Evolutionary conservation across 352 stramenopile genomes (phyloP).

Genomic region (Pseudoperonospora humuli): DNA sequence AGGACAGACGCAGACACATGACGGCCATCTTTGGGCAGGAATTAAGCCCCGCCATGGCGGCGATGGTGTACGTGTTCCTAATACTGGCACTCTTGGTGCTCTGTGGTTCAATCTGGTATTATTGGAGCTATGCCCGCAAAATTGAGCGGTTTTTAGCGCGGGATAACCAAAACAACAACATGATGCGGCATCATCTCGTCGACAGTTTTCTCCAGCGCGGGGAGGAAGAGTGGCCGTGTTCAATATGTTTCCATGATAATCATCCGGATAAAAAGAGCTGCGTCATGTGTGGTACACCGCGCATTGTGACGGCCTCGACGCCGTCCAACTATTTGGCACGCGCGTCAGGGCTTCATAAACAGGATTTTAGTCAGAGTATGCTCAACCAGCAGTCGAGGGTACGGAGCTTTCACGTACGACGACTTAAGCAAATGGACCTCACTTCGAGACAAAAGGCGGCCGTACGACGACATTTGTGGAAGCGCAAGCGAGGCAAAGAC

Average conservation of each 20-base stretch:
- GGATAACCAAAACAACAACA: slow-evolving; percentile 86
- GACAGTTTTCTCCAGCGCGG: slow-evolving; percentile 77
- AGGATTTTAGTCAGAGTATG: slow-evolving; percentile 59
- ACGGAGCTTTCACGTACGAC: slow-evolving; percentile 75
- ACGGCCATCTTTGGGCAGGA: slow-evolving; percentile 77
- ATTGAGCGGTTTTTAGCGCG: slow-evolving; percentile 78
- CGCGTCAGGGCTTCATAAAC: slow-evolving; percentile 64
- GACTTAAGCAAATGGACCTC: slow-evolving; percentile 82
- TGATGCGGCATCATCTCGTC: slow-evolving; percentile 81
- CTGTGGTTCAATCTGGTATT: slow-evolving; percentile 74
- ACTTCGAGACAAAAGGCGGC: slow-evolving; percentile 73
- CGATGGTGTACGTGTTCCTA: slow-evolving; percentile 73
- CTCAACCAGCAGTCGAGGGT: slow-evolving; percentile 78
- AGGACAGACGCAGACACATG: no score
- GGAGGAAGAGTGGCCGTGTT: slow-evolving; percentile 78
- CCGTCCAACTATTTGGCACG: slow-evolving; percentile 46
- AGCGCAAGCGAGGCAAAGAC: slow-evolving; percentile 60
- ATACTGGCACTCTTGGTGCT: slow-evolving; percentile 62
- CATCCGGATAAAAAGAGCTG: slow-evolving; percentile 72
- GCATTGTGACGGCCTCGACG: slow-evolving; percentile 44
- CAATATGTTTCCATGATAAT: slow-evolving; percentile 86
- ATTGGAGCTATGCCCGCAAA: slow-evolving; percentile 83
- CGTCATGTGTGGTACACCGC: slow-evolving; percentile 79
- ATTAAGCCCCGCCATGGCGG: slow-evolving; percentile 53
- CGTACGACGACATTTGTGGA: slow-evolving; percentile 69